These are phyloP conservation scores for Ustilago esculenta DNA, from an alignment of 1,284 basidiomycete genomes.

Conservation along the genomic window DNA sequence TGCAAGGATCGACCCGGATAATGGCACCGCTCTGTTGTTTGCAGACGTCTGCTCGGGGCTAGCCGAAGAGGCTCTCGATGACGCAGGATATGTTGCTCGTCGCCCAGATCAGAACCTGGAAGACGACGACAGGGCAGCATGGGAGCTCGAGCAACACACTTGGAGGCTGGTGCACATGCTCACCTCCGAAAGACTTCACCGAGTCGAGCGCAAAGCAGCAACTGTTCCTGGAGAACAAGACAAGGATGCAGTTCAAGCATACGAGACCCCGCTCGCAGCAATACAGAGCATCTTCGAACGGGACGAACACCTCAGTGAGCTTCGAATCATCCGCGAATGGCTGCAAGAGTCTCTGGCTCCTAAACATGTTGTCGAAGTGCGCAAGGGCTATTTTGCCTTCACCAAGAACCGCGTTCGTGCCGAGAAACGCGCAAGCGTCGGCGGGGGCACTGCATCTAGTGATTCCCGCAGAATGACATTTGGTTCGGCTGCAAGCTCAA, in stretches of 20 bases:
- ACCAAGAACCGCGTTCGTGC: conserved; percentile 62
- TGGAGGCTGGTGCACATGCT: conserved; percentile 57
- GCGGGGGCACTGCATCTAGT: conserved; percentile 12
- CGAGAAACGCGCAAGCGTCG: conserved; percentile 52
- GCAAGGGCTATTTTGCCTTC: conserved; percentile 65
- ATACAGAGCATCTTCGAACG: conserved; percentile 58
- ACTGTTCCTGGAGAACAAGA: conserved; percentile 6
- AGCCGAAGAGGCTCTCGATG: conserved; percentile 47
- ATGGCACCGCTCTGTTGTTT: conserved; percentile 55
- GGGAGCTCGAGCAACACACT: conserved; percentile 57
- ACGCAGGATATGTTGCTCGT: conserved; percentile 29
- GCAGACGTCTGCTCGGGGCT: conserved; percentile 52
- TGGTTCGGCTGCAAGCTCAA: conserved; percentile 38
- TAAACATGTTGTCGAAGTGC: conserved; percentile 59
- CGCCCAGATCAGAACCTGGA: conserved; percentile 26
- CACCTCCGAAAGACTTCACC: conserved; percentile 44
- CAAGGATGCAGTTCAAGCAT: conserved; percentile 15
- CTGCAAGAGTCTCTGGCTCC: conserved; percentile 58
- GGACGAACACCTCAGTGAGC: conserved; percentile 57
- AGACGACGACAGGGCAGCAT: conserved; percentile 43
- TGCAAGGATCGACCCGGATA: conserved; percentile 40
- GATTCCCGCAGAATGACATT: conserved; percentile 32
- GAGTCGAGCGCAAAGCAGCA: conserved; percentile 41
- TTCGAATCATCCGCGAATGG: conserved; percentile 65
- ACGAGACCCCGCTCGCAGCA: conserved; percentile 62